These are phyloP conservation scores for Dothiorella sarmentorum DNA, from an alignment of 2,329 filamentous ascomycete genomes.

Conservation along the genomic window DNA sequence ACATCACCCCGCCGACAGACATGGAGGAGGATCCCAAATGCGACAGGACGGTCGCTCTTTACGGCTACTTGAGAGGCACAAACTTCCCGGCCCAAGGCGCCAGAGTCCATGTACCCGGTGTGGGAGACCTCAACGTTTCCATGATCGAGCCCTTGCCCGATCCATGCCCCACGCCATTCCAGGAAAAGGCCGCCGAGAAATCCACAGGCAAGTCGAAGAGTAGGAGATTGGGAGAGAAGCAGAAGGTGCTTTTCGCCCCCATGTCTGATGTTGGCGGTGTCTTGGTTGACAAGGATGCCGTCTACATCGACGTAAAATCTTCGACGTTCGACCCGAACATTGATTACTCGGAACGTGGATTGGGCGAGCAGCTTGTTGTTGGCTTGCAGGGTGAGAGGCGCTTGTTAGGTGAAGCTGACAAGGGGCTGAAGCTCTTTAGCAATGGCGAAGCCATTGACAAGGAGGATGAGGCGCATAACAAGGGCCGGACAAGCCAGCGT, in stretches of 20 bases:
- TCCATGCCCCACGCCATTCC: conserved; percentile 88
- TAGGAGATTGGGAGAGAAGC: conserved; percentile 86
- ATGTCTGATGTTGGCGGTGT: conserved; percentile 98
- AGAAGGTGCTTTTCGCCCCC: conserved; percentile 91
- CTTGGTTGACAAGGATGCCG: conserved; percentile 93
- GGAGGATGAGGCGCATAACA: conserved; percentile 55
- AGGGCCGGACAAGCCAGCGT: conserved; percentile 53
- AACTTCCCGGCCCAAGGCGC: conserved; percentile 87
- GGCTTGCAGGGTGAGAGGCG: conserved; percentile 78
- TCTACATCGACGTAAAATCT: conserved; percentile 76
- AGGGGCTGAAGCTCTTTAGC: conserved; percentile 81
- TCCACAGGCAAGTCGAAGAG: conserved; percentile 76
- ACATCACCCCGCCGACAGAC: conserved; percentile 88
- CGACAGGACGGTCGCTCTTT: conserved; percentile 85
- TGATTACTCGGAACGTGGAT: conserved; percentile 67
- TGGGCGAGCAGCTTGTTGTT: conserved; percentile 93
- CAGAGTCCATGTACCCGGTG: conserved; percentile 84
- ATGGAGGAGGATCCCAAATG: conserved; percentile 87
- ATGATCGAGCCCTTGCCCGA: conserved; percentile 86
- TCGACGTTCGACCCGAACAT: conserved; percentile 67
- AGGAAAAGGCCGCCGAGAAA: conserved; percentile 84
- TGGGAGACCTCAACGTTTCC: conserved; percentile 82
- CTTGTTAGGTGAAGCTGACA: conserved; percentile 76
- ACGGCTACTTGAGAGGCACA: conserved; percentile 89
- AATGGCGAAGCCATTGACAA: conserved; percentile 67